These are phyloP conservation scores for Isatis tinctoria DNA, from an alignment of 345 rosid species.

Conservation along the genomic window DNA sequence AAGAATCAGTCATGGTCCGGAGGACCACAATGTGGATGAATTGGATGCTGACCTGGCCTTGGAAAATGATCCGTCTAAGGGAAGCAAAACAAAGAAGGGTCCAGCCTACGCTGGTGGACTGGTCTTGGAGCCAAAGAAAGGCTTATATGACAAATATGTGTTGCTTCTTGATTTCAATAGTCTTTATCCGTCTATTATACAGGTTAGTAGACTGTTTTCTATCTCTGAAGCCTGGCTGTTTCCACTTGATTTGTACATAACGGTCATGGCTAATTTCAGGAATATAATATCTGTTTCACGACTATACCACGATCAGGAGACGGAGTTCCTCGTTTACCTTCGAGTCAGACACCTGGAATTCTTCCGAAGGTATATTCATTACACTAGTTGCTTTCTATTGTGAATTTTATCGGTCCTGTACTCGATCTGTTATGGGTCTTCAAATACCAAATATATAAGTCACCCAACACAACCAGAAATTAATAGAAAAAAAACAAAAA, in stretches of 20 bases:
- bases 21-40: constrained; percentile 44
- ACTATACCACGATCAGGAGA: constrained; percentile 84
- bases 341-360: constrained; percentile 67
- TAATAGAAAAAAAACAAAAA: neutral
- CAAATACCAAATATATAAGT: neutral
- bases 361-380: constrained; percentile 73
- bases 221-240: constrained; percentile 11
- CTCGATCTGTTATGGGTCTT: neutral
- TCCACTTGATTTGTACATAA: constrained; percentile 9
- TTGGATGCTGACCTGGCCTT: constrained; percentile 41
- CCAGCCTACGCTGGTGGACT: constrained; percentile 95
- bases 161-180: constrained; percentile 96
- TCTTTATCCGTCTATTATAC: constrained; percentile 98
- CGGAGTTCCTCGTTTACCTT: constrained; percentile 70
- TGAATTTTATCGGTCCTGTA: neutral
- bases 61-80: constrained; percentile 46
- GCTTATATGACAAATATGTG: constrained; percentile 89
- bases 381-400: neutral
- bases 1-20: constrained; percentile 45
- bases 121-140: constrained; percentile 95
- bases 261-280: constrained; percentile 47
- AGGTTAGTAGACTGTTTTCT: constrained; percentile 47
- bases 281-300: constrained; percentile 96
- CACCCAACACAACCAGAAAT: neutral
- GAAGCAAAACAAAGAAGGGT: constrained; percentile 67